Conservation (phyloP, 495 filamentous ascomycete genomes). For the Neurospora sp. region DNA sequence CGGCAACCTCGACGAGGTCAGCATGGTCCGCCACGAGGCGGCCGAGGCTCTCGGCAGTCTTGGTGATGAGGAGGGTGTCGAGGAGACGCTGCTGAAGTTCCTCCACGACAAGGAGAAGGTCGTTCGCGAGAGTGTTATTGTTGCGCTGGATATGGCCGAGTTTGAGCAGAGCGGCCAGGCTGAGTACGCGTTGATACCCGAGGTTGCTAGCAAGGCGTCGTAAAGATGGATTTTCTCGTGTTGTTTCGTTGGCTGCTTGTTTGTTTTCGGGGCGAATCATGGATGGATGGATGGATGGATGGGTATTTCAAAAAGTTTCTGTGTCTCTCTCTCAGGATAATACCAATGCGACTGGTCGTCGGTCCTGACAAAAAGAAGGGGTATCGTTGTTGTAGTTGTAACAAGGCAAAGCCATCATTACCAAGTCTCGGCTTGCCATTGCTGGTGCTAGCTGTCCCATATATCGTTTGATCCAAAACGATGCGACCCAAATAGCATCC, state of each 20-base stretch:
- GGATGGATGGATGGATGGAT: background rate
- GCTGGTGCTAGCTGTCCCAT: background rate
- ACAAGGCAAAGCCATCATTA: background rate
- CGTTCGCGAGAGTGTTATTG: slow-evolving; percentile 86
- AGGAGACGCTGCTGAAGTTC: slow-evolving; percentile 72
- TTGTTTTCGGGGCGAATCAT: background rate
- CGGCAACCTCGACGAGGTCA: slow-evolving; percentile 66
- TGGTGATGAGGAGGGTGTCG: slow-evolving; percentile 87
- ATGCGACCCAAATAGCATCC: background rate
- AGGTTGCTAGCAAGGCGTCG: slow-evolving; percentile 29
- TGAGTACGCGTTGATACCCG: slow-evolving; percentile 85
- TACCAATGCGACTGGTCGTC: background rate
- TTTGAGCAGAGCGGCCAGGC: slow-evolving; percentile 81
- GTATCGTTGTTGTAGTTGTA: background rate
- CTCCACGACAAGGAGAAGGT: slow-evolving; percentile 84
- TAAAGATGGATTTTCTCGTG: background rate
- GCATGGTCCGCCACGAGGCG: slow-evolving; percentile 97
- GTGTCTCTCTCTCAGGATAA: background rate
- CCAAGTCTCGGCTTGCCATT: background rate
- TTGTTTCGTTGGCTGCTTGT: background rate
- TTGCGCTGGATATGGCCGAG: slow-evolving; percentile 96
- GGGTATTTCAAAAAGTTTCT: background rate
- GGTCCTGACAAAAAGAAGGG: background rate
- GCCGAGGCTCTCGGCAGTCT: slow-evolving; percentile 95
- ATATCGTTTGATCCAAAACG: background rate